A percentile compares a stretch with the other conserved stretches of the same genome.
Conservation (phyloP, 805 yeast genomes). For the Nadsonia fulvescens region DNA sequence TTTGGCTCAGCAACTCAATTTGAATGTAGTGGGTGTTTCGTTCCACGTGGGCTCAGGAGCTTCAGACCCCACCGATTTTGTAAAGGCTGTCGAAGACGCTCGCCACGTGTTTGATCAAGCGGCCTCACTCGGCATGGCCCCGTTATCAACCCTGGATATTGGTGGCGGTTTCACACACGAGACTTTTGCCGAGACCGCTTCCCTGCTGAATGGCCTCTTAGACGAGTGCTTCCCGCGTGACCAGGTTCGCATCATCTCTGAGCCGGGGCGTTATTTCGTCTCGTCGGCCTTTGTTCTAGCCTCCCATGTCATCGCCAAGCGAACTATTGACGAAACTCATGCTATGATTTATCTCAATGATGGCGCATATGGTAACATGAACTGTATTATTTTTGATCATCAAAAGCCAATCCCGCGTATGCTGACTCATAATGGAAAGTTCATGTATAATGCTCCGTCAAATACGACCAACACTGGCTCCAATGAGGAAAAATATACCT, state of each 20-base stretch:
- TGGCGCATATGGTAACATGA: conserved; percentile 90
- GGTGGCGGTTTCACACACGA: conserved; percentile 81
- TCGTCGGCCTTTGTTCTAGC: conserved; percentile 76
- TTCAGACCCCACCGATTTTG: conserved; percentile 45
- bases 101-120: conserved; percentile 49
- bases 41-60: conserved; percentile 96
- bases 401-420: conserved; percentile 60
- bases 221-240: conserved; percentile 38
- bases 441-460: conserved; percentile 21
- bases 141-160: conserved; percentile 49
- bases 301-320: conserved; percentile 68
- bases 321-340: conserved; percentile 24
- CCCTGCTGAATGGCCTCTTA: conserved; percentile 36
- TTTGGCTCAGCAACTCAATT: conserved; percentile 39
- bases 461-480: conserved; percentile 2
- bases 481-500: conserved; percentile 8
- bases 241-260: conserved; percentile 52
- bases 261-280: conserved; percentile 84
- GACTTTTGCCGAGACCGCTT: conserved; percentile 38
- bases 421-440: conserved; percentile 34
- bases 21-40: conserved; percentile 68
- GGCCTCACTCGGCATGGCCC: conserved; percentile 23
- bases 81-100: conserved; percentile 57
- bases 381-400: conserved; percentile 86
- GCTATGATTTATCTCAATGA: conserved; percentile 81